Percentiles rank a stretch among this genome's conserved stretches.
These are phyloP conservation scores for Vickermania ingenoplastis DNA, from an alignment of 208 protist genomes.

Conservation along the genomic window DNA sequence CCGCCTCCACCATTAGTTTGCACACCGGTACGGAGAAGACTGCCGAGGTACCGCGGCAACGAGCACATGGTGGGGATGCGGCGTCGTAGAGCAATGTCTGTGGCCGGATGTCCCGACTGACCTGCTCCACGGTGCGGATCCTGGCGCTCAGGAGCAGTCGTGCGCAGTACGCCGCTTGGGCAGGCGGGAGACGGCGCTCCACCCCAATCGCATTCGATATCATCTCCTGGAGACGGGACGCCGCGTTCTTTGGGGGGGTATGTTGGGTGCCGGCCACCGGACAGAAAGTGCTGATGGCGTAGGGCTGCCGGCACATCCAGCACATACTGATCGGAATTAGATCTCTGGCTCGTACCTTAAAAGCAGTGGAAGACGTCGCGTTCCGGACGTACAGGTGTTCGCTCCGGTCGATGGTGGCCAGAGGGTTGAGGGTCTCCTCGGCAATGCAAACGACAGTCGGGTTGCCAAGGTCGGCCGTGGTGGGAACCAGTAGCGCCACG, in stretches of 20 bases:
- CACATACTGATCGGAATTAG: conserved; percentile 45
- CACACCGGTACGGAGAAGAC: neutral
- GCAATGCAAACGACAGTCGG: neutral
- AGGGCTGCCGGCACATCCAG: conserved; percentile 21
- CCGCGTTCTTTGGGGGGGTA: conserved; percentile 19
- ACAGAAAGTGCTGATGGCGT: conserved; percentile 19
- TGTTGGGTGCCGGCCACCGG: conserved; percentile 13
- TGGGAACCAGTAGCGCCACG: neutral
- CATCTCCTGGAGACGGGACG: conserved; percentile 11
- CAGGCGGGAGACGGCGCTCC: neutral
- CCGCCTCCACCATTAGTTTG: neutral
- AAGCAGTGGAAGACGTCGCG: conserved; percentile 6
- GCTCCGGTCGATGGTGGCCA: neutral
- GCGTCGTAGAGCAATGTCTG: neutral
- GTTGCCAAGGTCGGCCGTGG: neutral
- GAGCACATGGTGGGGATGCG: neutral
- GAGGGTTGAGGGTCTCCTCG: neutral
- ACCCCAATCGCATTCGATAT: neutral
- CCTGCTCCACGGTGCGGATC: neutral
- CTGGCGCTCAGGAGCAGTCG: neutral
- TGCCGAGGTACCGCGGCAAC: neutral
- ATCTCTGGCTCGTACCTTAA: conserved; percentile 18
- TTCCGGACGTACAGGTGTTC: neutral
- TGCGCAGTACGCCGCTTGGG: neutral
- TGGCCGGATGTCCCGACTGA: neutral